These are phyloP conservation scores for Vitis hybrid DNA, from an alignment of 177 flowering plant species.

Conservation along the genomic window DNA sequence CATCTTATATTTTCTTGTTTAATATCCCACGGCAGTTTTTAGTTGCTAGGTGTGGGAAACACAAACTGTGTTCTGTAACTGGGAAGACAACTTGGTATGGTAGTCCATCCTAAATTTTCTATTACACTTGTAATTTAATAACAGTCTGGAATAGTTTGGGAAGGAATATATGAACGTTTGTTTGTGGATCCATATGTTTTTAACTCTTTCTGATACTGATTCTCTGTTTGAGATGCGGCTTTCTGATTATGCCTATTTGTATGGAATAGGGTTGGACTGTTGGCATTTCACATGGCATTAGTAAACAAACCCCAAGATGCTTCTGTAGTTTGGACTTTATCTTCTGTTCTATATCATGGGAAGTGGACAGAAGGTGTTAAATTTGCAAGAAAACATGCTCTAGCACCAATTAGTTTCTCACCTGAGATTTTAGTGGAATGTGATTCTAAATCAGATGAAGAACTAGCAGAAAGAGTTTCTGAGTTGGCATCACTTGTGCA, in stretches of 20 bases:
- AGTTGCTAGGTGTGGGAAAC: no score
- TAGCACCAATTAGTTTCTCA: constrained; percentile 22
- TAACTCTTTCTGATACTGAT: neutral
- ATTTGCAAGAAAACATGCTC: constrained; percentile 55
- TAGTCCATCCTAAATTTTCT: no score
- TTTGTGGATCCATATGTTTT: neutral
- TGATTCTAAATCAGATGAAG: constrained; percentile 43
- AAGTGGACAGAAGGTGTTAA: constrained; percentile 61
- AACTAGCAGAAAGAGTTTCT: constrained; percentile 54
- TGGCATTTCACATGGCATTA: constrained; percentile 84
- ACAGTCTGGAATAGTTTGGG: neutral
- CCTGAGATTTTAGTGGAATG: constrained; percentile 61
- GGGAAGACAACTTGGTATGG: no score
- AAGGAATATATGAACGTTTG: neutral
- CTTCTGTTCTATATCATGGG: constrained; percentile 63
- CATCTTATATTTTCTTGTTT: no score
- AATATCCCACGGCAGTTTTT: no score
- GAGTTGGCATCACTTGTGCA: constrained; percentile 42
- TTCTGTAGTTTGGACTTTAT: constrained; percentile 63
- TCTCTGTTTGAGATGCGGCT: neutral
- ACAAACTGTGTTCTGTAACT: no score
- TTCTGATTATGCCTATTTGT: neutral
- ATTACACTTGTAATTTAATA: no score
- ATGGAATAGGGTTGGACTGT: constrained; percentile 62
- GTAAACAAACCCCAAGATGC: constrained; percentile 68